Evolutionary conservation across 1,139 yeast species (phyloP).

Genomic region (Suhomyces choctaworum): DNA sequence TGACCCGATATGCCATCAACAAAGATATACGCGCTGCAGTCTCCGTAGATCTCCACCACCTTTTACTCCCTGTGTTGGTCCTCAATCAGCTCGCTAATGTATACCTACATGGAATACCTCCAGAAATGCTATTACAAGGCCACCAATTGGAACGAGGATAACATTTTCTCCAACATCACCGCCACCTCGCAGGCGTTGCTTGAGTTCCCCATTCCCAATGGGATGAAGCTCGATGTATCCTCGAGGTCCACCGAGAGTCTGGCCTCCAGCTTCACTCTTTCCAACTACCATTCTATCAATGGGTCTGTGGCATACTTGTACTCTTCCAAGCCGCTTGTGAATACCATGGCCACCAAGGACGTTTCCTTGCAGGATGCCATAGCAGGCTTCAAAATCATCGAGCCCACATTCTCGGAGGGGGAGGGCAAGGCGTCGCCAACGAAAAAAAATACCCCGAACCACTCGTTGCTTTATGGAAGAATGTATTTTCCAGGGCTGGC

Average conservation of each 20-base stretch:
- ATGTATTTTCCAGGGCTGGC: conserved; percentile 88
- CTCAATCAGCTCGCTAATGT: conserved; percentile 43
- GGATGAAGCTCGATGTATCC: conserved; percentile 65
- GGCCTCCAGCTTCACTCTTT: conserved; percentile 73
- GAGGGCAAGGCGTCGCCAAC: conserved; percentile 1
- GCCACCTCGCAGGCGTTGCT: conserved; percentile 70
- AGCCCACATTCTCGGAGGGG: conserved; percentile 31
- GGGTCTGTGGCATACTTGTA: conserved; percentile 86
- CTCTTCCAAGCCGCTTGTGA: conserved; percentile 58
- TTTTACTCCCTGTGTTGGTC: background rate
- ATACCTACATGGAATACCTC: conserved; percentile 82
- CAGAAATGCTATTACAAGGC: conserved; percentile 66
- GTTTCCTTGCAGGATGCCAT: conserved; percentile 69
- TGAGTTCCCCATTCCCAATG: conserved; percentile 74
- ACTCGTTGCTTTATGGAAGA: conserved; percentile 62
- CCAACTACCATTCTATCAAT: conserved; percentile 66
- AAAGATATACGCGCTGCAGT: no score
- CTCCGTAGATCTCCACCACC: no score
- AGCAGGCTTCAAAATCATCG: conserved; percentile 71
- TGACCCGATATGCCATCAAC: background rate
- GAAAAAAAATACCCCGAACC: background rate
- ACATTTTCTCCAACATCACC: conserved; percentile 69
- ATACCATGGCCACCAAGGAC: conserved; percentile 52
- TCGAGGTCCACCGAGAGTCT: conserved; percentile 71
- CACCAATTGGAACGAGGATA: conserved; percentile 77